These are phyloP conservation scores for Boletus vermiculosoides DNA, from an alignment of 768 basidiomycete genomes.

Conservation along the genomic window DNA sequence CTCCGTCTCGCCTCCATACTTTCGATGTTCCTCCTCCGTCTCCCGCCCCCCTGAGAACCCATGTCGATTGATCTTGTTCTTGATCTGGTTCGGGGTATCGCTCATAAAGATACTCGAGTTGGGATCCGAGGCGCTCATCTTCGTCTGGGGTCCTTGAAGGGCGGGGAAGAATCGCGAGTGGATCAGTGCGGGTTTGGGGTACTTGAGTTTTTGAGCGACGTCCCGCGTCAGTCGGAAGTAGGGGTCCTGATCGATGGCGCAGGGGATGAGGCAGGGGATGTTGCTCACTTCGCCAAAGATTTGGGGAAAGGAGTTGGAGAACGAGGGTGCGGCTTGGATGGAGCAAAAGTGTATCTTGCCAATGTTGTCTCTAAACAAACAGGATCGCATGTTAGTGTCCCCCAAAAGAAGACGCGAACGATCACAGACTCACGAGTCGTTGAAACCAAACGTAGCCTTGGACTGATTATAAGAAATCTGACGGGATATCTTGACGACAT, in stretches of 20 bases:
- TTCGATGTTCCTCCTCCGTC: conserved; percentile 92
- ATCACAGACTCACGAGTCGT: conserved; percentile 64
- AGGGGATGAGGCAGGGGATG: conserved; percentile 93
- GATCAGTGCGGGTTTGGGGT: conserved; percentile 89
- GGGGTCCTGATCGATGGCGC: conserved; percentile 96
- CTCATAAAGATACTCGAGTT: conserved; percentile 97
- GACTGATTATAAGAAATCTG: conserved; percentile 92
- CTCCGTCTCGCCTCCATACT: conserved; percentile 86
- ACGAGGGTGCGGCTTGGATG: conserved; percentile 93
- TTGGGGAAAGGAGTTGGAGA: conserved; percentile 98
- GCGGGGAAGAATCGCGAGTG: conserved; percentile 99
- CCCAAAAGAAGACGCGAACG: no score
- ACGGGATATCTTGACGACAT: conserved; percentile 88
- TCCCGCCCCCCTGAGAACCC: conserved; percentile 95
- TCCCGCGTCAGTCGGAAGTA: conserved; percentile 99
- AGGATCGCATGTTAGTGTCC: not conserved
- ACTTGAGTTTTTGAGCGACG: conserved; percentile 90
- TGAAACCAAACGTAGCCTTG: conserved; percentile 95
- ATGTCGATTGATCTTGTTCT: conserved; percentile 95
- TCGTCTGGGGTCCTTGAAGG: conserved; percentile 95
- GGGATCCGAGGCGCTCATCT: conserved; percentile 96
- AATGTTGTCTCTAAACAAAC: conserved; percentile 81
- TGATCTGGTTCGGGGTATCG: conserved; percentile 89
- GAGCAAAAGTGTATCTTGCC: conserved; percentile 97
- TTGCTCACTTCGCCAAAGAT: conserved; percentile 84